Base-by-base conservation (phyloP, 192 early-diverging fungal genomes). In the Pilaira anomala region DNA sequence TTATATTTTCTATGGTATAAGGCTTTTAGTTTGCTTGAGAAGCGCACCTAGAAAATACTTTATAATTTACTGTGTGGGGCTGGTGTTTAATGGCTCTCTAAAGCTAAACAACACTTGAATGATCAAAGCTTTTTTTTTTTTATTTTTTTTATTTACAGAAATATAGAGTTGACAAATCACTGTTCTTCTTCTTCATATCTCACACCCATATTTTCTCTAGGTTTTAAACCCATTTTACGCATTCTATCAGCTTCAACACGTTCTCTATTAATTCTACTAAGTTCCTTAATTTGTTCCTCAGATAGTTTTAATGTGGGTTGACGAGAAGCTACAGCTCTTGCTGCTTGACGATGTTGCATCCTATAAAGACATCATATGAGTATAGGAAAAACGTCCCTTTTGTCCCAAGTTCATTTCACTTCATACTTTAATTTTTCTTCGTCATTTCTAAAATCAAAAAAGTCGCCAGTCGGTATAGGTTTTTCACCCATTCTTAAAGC, bases 161-260 rank as follows among this genome's bases (percentile, higher is more conserved):
- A n/a, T n/a, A n/a, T n/a, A n/a, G n/a, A n/a, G n/a, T n/a, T n/a
- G 39, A 40, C 5, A 40, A 8, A 40, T 45, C 3, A 18, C 44
- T 46, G 16, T 46, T 14, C 44, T 29, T 29, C 54, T 61, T 68
- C 72, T 26, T 82, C 80, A 59, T 83, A 83, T 42, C 80, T 59
- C 1, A 83, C 76, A 28, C 80, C 80, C 53, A 79, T 79, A 39
- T 53, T 64, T n/a, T 72, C 55, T 30, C 78, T 78, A 26, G 79
- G 65, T 50, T 72, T 78, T 1, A 82, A 56, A 2, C 83, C 83
- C 73, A 85, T 65, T 48, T 73, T 74, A 28, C 83, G 67, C 67
- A 85, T 60, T 18, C 72, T 49, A 51, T 85, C 83, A 0, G 77
- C 77, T 40, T 78, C 75, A 16, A 85, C 71, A 22, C 83, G 67